phyloP scores from a whole-genome alignment of 83 land plant genomes.

The Larix sibirica region DNA sequence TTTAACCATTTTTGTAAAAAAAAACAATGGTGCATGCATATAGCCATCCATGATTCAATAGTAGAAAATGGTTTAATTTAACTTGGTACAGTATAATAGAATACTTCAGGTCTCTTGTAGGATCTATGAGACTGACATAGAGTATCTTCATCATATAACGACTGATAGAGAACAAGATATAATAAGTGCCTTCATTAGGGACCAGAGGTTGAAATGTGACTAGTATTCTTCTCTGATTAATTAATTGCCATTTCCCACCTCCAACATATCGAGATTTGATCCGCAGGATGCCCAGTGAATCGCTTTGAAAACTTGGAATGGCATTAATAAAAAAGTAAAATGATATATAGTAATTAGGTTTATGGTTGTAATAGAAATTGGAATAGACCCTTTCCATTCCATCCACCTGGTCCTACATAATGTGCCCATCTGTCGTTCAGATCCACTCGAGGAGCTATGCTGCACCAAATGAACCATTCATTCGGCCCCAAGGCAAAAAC shows the following conservation, averaged over 20 bases:
- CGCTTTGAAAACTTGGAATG: no score
- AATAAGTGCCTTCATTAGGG: slow-evolving; percentile 24
- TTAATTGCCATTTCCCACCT: slow-evolving; percentile 40
- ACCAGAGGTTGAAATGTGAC: slow-evolving; percentile 42
- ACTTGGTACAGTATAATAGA: background rate
- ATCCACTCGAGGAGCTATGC: slow-evolving; percentile 52
- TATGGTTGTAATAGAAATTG: background rate
- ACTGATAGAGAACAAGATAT: background rate
- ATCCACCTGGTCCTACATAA: slow-evolving; percentile 72
- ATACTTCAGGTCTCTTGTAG: background rate
- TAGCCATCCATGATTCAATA: background rate
- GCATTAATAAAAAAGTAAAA: background rate
- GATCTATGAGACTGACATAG: background rate
- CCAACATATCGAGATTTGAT: slow-evolving; percentile 42
- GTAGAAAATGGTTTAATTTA: background rate
- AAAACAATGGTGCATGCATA: slow-evolving; percentile 52
- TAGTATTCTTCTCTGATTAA: slow-evolving; percentile 24
- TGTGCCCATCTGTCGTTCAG: slow-evolving; percentile 47
- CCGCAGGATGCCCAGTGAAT: background rate
- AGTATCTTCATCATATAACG: background rate
- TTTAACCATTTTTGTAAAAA: no score
- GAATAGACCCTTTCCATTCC: slow-evolving; percentile 59
- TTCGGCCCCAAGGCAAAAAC: background rate
- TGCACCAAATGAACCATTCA: slow-evolving; percentile 9
- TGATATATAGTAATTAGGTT: background rate